phyloP scores from a whole-genome alignment of 108 stramenopile species.

The Pinguiococcus pyrenoidosus region DNA sequence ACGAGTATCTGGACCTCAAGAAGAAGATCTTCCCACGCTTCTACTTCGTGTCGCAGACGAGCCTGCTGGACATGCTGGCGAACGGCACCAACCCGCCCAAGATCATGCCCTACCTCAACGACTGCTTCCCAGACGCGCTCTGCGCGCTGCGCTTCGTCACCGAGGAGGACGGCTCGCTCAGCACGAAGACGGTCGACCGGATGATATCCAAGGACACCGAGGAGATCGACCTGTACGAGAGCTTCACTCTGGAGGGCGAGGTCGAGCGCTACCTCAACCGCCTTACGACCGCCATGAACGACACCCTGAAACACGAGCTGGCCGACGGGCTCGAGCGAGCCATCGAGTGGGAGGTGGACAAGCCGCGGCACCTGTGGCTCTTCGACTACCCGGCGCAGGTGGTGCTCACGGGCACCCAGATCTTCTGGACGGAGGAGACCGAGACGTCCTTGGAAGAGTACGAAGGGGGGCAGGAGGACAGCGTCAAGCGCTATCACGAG shows the following conservation, averaged over 20 bases:
- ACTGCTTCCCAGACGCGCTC: conserved; percentile 75
- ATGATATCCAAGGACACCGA: conserved; percentile 79
- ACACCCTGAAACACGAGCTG: conserved; percentile 56
- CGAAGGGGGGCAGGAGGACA: conserved; percentile 71
- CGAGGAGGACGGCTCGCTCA: conserved; percentile 35
- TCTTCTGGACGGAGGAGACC: conserved; percentile 86
- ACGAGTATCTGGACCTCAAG: conserved; percentile 81
- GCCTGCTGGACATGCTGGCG: conserved; percentile 70
- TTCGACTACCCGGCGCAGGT: conserved; percentile 75
- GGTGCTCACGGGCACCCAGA: conserved; percentile 67
- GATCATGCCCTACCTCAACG: conserved; percentile 72
- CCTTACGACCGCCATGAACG: conserved; percentile 60
- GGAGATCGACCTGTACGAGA: conserved; percentile 40
- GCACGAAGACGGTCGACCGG: conserved; percentile 35
- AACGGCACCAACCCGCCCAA: conserved; percentile 76
- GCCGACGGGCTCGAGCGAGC: conserved; percentile 63
- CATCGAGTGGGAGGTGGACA: conserved; percentile 71
- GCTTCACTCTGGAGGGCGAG: conserved; percentile 65
- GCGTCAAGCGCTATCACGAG: conserved; percentile 64
- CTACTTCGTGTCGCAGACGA: conserved; percentile 75
- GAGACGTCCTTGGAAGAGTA: conserved; percentile 66
- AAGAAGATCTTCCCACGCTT: conserved; percentile 82
- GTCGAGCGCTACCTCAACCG: conserved; percentile 70
- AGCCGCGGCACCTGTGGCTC: conserved; percentile 71
- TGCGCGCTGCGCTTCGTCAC: conserved; percentile 54